phyloP scores from a whole-genome alignment of 768 basidiomycete species.

The Rhizopogon salebrosus region DNA sequence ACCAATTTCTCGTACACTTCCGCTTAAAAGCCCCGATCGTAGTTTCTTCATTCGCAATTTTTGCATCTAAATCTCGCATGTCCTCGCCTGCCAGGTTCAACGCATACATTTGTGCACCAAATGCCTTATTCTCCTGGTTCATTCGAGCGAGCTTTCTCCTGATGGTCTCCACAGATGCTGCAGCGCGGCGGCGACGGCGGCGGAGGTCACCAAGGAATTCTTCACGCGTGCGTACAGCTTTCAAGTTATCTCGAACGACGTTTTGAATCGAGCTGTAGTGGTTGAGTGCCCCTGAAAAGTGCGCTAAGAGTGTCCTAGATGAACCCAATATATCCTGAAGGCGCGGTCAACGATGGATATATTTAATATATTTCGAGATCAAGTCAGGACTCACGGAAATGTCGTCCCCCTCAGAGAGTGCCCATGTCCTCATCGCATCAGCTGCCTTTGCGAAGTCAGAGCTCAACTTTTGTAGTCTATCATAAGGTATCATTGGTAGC shows the following conservation, averaged over 20 bases:
- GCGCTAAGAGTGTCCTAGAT: conserved; percentile 59
- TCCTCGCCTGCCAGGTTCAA: conserved; percentile 69
- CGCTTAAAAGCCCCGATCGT: conserved; percentile 82
- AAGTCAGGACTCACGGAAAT: conserved; percentile 49
- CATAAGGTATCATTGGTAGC: background rate
- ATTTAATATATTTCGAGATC: background rate
- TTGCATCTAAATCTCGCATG: conserved; percentile 71
- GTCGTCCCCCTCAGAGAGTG: conserved; percentile 77
- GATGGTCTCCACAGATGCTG: conserved; percentile 70
- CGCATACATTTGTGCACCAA: conserved; percentile 64
- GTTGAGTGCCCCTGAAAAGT: conserved; percentile 62
- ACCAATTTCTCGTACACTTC: conserved; percentile 55
- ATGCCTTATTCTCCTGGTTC: conserved; percentile 83
- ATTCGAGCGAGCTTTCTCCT: conserved; percentile 89
- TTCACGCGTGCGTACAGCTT: conserved; percentile 78
- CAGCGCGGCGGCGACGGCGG: conserved; percentile 60
- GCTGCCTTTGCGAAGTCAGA: conserved; percentile 62
- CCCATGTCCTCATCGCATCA: conserved; percentile 71
- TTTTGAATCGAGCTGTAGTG: conserved; percentile 70
- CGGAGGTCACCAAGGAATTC: conserved; percentile 76
- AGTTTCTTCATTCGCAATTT: conserved; percentile 81
- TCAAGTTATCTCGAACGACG: conserved; percentile 60
- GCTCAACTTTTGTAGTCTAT: conserved; percentile 61
- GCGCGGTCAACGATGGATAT: background rate
- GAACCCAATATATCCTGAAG: conserved; percentile 68